Evolutionary conservation across 331 rosid species (phyloP).

Genomic region (Telfairia occidentalis): DNA sequence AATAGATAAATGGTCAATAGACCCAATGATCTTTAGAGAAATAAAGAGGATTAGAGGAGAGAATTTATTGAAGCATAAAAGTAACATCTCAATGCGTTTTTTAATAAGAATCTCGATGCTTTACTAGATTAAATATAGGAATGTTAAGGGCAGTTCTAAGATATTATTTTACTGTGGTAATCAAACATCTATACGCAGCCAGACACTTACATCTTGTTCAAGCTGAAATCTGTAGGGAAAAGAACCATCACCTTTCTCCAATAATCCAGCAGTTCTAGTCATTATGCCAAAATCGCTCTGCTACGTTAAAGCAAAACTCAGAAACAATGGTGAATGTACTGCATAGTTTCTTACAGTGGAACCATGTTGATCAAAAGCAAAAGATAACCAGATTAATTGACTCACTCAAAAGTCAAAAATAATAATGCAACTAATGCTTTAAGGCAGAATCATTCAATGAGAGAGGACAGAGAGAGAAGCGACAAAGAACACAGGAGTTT

Average conservation of each 20-base stretch:
- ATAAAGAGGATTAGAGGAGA: not conserved
- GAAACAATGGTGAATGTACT: slow-evolving; percentile 4
- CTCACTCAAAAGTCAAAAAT: not conserved
- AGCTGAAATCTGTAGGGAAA: slow-evolving; percentile 42
- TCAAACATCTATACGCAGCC: not conserved
- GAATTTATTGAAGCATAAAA: not conserved
- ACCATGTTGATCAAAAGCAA: not conserved
- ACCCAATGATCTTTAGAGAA: not conserved
- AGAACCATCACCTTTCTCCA: slow-evolving; percentile 20
- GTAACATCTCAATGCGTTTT: too few relatives aligned
- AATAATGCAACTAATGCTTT: not conserved
- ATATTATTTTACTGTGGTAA: not conserved
- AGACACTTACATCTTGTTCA: slow-evolving; percentile 60
- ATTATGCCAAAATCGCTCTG: slow-evolving; percentile 19
- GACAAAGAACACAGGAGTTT: too few relatives aligned
- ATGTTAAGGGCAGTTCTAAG: not conserved
- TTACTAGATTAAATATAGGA: not conserved
- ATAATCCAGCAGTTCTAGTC: slow-evolving; percentile 18
- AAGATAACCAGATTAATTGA: not conserved
- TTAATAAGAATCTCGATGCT: not conserved
- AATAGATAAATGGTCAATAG: not conserved
- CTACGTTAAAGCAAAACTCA: slow-evolving; percentile 25
- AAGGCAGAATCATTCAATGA: not conserved
- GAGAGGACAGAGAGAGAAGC: not conserved
- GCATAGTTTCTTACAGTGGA: not conserved